phyloP scores from a whole-genome alignment of 1,284 basidiomycete genomes.

The Ustilago crameri region DNA sequence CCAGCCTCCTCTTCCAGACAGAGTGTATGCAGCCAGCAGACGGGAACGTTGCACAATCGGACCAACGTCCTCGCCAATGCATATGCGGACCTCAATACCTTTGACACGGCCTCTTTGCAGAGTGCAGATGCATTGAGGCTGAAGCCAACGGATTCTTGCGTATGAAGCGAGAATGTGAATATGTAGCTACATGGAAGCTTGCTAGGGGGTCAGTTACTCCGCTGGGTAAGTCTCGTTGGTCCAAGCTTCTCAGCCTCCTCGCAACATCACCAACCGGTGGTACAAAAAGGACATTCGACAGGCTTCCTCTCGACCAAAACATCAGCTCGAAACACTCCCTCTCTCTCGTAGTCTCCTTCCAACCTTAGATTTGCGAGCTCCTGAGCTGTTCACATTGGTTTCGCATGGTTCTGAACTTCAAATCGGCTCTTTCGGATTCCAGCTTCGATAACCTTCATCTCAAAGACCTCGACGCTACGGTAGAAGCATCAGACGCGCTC shows the following conservation, averaged over 20 bases:
- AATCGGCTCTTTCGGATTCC: not conserved
- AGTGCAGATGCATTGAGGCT: conserved; percentile 13
- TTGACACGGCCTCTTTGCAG: conserved; percentile 21
- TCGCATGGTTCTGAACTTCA: no score
- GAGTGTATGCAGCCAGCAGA: not conserved
- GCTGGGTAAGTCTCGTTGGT: not conserved
- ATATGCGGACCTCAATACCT: not conserved
- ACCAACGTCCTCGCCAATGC: not conserved
- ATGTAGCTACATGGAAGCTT: conserved; percentile 4
- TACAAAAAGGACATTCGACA: no score
- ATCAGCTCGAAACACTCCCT: no score
- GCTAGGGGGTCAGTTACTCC: not conserved
- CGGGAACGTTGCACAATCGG: not conserved
- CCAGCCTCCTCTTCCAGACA: no score
- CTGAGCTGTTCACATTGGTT: no score
- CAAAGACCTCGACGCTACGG: not conserved
- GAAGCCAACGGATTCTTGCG: conserved; percentile 13
- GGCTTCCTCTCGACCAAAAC: no score
- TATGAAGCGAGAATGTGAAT: conserved; percentile 3
- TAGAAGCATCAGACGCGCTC: not conserved
- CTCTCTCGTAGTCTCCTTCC: no score
- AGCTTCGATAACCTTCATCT: not conserved
- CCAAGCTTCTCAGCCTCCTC: not conserved
- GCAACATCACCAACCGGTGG: no score
- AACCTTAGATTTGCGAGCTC: no score